These are phyloP conservation scores for Fusarium sp. DNA, from an alignment of 2,329 filamentous ascomycete genomes.

Conservation along the genomic window DNA sequence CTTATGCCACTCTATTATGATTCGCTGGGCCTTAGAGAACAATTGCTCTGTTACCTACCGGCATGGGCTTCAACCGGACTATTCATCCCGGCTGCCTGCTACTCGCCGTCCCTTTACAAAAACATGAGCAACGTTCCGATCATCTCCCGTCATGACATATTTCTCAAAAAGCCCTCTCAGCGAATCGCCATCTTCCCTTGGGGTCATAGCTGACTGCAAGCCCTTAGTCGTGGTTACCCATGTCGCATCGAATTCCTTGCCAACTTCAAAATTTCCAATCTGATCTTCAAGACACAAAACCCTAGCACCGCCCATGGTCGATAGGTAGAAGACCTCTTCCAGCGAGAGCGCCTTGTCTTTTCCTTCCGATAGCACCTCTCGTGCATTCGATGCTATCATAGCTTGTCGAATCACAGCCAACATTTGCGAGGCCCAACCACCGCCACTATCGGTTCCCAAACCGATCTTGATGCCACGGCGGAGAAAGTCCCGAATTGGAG, in stretches of 20 bases:
- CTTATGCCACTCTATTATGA: too few relatives aligned
- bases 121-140: constrained; percentile 17
- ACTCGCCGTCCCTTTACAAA: constrained; percentile 7
- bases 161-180: constrained; percentile 15
- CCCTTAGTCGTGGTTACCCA: constrained; percentile 13
- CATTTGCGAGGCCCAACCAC: constrained; percentile 25
- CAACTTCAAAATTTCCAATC: constrained; percentile 10
- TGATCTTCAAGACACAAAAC: constrained; percentile 4
- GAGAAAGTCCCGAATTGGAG: constrained; percentile 17
- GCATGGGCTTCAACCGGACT: not conserved
- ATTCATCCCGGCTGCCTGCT: not conserved
- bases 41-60: too few relatives aligned
- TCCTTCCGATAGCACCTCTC: not conserved
- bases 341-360: constrained; percentile 19
- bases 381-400: constrained; percentile 19
- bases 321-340: constrained; percentile 16
- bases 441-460: constrained; percentile 15
- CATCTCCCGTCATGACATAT: constrained; percentile 25
- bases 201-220: constrained; percentile 10
- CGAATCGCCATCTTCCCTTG: not conserved
- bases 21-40: too few relatives aligned
- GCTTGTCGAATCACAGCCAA: constrained; percentile 18
- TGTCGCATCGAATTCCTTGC: constrained; percentile 18
- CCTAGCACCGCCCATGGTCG: constrained; percentile 2
- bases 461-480: constrained; percentile 9